Evolutionary conservation across 192 early-diverging fungal genomes (phyloP).

Genomic region (Coemansia sp.): DNA sequence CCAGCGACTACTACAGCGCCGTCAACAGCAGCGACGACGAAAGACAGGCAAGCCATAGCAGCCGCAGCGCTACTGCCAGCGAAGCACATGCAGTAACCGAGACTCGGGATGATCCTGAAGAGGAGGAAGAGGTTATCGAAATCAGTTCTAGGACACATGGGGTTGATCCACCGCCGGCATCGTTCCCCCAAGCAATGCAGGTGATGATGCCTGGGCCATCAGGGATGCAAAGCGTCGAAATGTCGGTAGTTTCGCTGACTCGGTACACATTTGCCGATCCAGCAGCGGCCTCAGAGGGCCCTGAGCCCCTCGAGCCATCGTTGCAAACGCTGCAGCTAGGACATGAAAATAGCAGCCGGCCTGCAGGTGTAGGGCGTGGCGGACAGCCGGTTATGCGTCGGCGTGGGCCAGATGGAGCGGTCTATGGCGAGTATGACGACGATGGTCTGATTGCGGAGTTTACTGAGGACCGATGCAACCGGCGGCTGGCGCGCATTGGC

Average conservation of each 20-base stretch:
- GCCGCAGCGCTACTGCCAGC: background rate
- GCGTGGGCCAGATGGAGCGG: background rate
- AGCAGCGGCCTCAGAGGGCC: constrained; percentile 19
- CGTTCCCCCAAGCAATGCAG: background rate
- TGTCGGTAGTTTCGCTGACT: constrained; percentile 37
- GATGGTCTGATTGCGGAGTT: constrained; percentile 41
- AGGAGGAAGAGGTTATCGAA: constrained; percentile 11
- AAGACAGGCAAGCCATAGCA: background rate
- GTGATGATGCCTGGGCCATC: background rate
- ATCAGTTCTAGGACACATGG: constrained; percentile 16
- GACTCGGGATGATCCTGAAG: background rate
- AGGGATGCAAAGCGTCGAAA: constrained; percentile 21
- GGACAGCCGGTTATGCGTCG: background rate
- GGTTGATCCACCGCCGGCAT: background rate
- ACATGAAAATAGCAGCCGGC: constrained; percentile 6
- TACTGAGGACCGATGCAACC: constrained; percentile 47
- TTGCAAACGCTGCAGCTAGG: constrained; percentile 4
- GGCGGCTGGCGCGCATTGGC: constrained; percentile 33
- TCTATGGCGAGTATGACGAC: constrained; percentile 16
- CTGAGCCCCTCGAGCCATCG: constrained; percentile 38
- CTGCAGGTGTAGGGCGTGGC: background rate
- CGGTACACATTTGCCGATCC: constrained; percentile 52
- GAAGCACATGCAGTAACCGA: background rate
- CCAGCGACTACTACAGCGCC: constrained; percentile 16
- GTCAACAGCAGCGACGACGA: constrained; percentile 13